Evolutionary conservation across 116 monocot species (phyloP), one percentile per base, ranked within the genome.

Genomic region (Cymodocea nodosa): DNA sequence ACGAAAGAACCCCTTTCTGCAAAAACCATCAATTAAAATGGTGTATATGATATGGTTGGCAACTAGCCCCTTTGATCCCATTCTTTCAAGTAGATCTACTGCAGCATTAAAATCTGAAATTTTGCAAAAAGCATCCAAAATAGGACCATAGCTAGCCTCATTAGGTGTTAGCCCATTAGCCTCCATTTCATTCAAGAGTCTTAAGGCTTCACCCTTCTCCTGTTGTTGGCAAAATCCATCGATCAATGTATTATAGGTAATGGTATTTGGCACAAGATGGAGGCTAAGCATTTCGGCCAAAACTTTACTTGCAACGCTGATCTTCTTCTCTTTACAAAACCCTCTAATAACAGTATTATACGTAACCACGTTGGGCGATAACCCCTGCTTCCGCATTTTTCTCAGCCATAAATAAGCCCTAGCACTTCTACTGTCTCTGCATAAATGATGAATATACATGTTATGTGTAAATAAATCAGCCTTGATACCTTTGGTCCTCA

Each of bases 341-440:
- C 88, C 88, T 70, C 71, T 82, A 7, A 89, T 79, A 18, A 89
- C 67, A 57, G 80, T 79, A 52, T 84, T 89, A 52, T 84, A 84
- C 23, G 84, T 79, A 54, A 70, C 70, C 68, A 70, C 77, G 65
- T 62, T 79, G 40, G 88, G 84, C 39, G 20, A 64, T 57, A 84
- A 11, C 60, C 69, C 52, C 16, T 52, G 65, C 65, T 77, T 73
- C 65, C 68, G 75, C 88, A 88, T 88, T 58, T 77, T 79, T 69
- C 79, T 79, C 23, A 88, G 36, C 23, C 81, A 65, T 52, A 81
- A 72, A 77, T 81, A 88, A 64, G 84, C 88, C 70, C 74, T 79
- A 15, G 81, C 56, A 68, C 75, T 81, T 71, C 72, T 74, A 17
- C 68, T 73, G 52, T 51, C 69, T 69, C 61, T 81, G 70, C 87